Evolutionary conservation across 805 yeast genomes (phyloP).

Genomic region (Deakozyma indianensis): DNA sequence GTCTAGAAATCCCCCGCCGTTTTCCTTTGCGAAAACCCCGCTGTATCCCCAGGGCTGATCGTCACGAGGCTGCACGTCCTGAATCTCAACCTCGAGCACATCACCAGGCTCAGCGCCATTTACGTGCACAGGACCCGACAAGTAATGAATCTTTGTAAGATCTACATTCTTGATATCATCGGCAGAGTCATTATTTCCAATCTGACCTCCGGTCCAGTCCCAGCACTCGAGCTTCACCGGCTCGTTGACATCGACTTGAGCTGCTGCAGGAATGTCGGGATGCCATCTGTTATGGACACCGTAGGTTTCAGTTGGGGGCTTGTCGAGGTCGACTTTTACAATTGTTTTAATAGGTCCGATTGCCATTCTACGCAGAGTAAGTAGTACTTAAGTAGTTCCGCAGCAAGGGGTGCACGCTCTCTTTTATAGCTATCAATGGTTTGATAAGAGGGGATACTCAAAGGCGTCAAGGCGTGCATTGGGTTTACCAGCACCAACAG

Average conservation of each 20-base stretch:
- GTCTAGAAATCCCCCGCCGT: slow-evolving; percentile 39
- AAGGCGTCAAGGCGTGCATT: too few species aligned
- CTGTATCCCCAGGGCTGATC: slow-evolving; percentile 41
- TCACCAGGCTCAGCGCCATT: slow-evolving; percentile 35
- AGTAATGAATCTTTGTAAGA: slow-evolving; percentile 31
- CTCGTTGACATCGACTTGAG: slow-evolving; percentile 28
- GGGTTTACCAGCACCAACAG: too few species aligned
- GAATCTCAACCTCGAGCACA: slow-evolving; percentile 33
- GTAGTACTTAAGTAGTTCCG: too few species aligned
- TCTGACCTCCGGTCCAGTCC: slow-evolving; percentile 43
- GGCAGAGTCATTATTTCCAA: slow-evolving; percentile 31
- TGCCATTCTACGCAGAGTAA: background rate
- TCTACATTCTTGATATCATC: slow-evolving; percentile 34
- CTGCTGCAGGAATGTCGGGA: slow-evolving; percentile 33
- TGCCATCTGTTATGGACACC: slow-evolving; percentile 41
- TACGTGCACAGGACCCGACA: slow-evolving; percentile 35
- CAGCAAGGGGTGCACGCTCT: too few species aligned
- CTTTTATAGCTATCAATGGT: too few species aligned
- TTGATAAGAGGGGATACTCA: too few species aligned
- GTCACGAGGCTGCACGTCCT: slow-evolving; percentile 37
- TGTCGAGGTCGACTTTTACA: slow-evolving; percentile 28
- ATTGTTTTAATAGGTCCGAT: slow-evolving; percentile 21
- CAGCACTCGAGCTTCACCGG: slow-evolving; percentile 35
- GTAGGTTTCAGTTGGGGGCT: slow-evolving; percentile 32
- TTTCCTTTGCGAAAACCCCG: slow-evolving; percentile 33